Evolutionary conservation across 192 early-diverging fungal species (phyloP).

Genomic region (Linnemannia schmuckeri): DNA sequence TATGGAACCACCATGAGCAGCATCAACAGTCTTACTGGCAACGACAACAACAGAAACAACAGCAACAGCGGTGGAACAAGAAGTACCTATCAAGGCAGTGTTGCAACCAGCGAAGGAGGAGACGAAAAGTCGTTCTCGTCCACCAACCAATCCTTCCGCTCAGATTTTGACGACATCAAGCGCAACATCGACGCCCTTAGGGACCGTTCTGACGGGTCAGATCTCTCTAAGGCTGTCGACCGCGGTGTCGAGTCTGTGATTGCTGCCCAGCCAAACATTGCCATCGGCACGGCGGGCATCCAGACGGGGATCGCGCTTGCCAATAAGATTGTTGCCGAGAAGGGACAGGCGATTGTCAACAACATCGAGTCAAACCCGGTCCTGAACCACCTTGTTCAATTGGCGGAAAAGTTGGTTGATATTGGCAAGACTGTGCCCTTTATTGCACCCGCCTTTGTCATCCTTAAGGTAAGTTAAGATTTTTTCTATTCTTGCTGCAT

Average conservation of each 20-base stretch:
- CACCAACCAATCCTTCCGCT: constrained; percentile 2
- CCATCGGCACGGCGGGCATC: neutral
- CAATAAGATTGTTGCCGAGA: constrained; percentile 11
- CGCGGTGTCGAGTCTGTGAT: neutral
- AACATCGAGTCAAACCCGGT: constrained; percentile 46
- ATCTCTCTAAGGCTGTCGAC: neutral
- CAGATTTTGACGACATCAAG: constrained; percentile 21
- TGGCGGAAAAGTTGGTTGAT: constrained; percentile 59
- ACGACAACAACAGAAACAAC: neutral
- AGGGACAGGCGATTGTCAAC: constrained; percentile 1
- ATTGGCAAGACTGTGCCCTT: constrained; percentile 62
- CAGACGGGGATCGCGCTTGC: constrained; percentile 19
- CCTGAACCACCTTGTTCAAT: constrained; percentile 44
- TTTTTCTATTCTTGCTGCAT: too few relatives aligned
- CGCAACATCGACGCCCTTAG: constrained; percentile 19
- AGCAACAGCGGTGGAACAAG: neutral
- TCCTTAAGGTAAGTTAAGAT: constrained; percentile 54
- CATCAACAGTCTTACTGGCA: neutral
- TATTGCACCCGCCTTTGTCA: constrained; percentile 64
- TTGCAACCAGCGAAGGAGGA: too few relatives aligned
- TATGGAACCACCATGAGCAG: neutral
- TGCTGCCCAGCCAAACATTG: constrained; percentile 5
- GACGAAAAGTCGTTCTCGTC: too few relatives aligned
- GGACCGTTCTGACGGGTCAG: neutral
- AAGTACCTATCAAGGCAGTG: neutral